Percentiles rank a stretch among this genome's conserved stretches.
Evolutionary conservation across 108 stramenopile genomes (phyloP).

Genomic region (Nitzschia sp.): DNA sequence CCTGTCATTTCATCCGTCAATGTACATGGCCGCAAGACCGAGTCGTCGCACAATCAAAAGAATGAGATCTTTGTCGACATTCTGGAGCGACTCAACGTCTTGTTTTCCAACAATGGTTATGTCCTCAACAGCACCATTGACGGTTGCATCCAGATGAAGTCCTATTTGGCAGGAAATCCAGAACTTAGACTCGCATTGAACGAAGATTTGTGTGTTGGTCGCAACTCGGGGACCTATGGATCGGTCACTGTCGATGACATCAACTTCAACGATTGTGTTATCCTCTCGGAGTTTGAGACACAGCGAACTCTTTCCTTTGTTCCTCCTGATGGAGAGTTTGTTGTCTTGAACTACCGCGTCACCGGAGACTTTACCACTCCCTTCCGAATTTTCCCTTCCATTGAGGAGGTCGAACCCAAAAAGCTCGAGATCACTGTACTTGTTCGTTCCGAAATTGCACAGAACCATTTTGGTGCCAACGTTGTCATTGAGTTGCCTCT

Average conservation of each 20-base stretch:
- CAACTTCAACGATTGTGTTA: slow-evolving; percentile 99
- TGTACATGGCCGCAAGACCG: slow-evolving; percentile 64
- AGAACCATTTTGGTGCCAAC: slow-evolving; percentile 95
- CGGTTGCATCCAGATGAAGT: slow-evolving; percentile 97
- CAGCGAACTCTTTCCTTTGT: slow-evolving; percentile 85
- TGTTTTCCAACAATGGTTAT: slow-evolving; percentile 97
- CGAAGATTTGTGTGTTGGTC: slow-evolving; percentile 96
- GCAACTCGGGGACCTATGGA: slow-evolving; percentile 64
- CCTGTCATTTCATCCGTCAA: slow-evolving; percentile 89
- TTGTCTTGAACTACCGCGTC: slow-evolving; percentile 95
- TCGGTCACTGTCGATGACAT: slow-evolving; percentile 92
- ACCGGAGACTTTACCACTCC: slow-evolving; percentile 96
- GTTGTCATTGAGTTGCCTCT: slow-evolving; percentile 87
- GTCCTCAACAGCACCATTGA: slow-evolving; percentile 98
- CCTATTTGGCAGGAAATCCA: slow-evolving; percentile 94
- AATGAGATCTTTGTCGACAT: slow-evolving; percentile 99
- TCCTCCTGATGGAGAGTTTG: slow-evolving; percentile 99
- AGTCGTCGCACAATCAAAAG: slow-evolving; percentile 69
- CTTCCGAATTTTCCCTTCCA: slow-evolving; percentile 94
- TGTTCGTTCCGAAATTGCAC: slow-evolving; percentile 95
- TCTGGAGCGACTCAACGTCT: slow-evolving; percentile 94
- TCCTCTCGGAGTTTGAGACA: slow-evolving; percentile 92
- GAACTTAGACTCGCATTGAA: slow-evolving; percentile 97
- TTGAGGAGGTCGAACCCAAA: slow-evolving; percentile 90
- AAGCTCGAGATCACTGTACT: slow-evolving; percentile 85